Percentiles rank a stretch among this genome's conserved stretches.
Conservation (phyloP, 2,329 filamentous ascomycete genomes). For the Nemania sp. region DNA sequence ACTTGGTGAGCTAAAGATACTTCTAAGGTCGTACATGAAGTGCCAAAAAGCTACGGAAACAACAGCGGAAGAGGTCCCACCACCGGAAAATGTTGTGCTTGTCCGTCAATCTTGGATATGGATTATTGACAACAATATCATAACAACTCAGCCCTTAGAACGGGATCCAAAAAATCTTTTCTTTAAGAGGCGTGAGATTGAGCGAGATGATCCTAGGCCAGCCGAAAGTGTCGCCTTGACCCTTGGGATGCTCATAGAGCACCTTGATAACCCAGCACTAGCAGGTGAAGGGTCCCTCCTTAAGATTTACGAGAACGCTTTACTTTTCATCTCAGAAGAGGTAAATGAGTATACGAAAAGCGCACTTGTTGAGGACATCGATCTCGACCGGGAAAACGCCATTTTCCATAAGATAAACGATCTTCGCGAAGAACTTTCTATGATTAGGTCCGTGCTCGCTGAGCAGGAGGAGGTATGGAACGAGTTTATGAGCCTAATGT, state of each 20-base stretch:
- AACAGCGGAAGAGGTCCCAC: not conserved
- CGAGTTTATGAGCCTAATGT: slow-evolving; percentile 47
- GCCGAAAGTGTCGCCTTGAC: not conserved
- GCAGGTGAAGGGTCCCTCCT: not conserved
- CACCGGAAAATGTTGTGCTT: not conserved
- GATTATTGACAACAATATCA: not conserved
- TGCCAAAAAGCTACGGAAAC: not conserved
- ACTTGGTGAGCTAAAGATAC: slow-evolving; percentile 1
- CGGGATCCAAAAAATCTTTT: no score
- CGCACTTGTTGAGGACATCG: slow-evolving; percentile 18
- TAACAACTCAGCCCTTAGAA: no score
- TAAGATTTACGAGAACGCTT: slow-evolving; percentile 16
- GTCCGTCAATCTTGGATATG: slow-evolving; percentile 23
- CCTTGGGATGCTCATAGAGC: not conserved
- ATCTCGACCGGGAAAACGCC: slow-evolving; percentile 16
- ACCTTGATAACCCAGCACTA: not conserved
- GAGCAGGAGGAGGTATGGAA: slow-evolving; percentile 36
- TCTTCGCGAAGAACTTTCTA: slow-evolving; percentile 25
- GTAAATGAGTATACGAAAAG: slow-evolving; percentile 11
- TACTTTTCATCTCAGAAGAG: slow-evolving; percentile 16
- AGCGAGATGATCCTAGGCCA: no score
- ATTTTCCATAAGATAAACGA: slow-evolving; percentile 23
- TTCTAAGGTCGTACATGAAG: not conserved
- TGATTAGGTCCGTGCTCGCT: slow-evolving; percentile 22
- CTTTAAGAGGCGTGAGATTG: no score